These are phyloP conservation scores for Stachybotrys elegans DNA, from an alignment of 2,329 filamentous ascomycete genomes.

Conservation along the genomic window DNA sequence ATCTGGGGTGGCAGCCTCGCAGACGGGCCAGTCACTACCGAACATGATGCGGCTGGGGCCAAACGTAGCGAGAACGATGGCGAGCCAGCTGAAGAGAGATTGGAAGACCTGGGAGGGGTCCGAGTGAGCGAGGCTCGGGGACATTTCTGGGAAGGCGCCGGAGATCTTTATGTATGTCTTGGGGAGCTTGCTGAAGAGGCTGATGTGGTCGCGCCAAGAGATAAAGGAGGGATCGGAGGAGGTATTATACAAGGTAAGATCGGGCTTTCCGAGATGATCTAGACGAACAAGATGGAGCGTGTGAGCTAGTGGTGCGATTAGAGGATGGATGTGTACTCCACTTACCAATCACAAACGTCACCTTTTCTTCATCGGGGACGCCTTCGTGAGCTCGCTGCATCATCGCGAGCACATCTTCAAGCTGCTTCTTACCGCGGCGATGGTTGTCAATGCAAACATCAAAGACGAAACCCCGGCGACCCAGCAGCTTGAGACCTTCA, in stretches of 20 bases:
- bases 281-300: conserved; percentile 1
- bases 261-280: conserved; percentile 91
- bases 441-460: conserved; percentile 82
- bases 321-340: conserved; percentile 10
- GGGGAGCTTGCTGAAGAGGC: conserved; percentile 57
- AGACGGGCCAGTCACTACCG: conserved; percentile 91
- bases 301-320: background rate
- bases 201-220: conserved; percentile 66
- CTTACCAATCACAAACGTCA: conserved; percentile 67
- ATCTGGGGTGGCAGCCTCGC: conserved; percentile 56
- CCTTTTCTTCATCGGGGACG: conserved; percentile 53
- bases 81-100: conserved; percentile 64
- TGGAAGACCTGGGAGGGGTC: conserved; percentile 54
- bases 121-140: conserved; percentile 44
- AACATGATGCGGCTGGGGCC: conserved; percentile 75
- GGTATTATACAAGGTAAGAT: conserved; percentile 59
- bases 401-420: conserved; percentile 67
- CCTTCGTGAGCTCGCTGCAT: conserved; percentile 61
- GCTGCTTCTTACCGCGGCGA: conserved; percentile 67
- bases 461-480: conserved; percentile 61
- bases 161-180: conserved; percentile 89
- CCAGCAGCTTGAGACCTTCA: conserved; percentile 60
- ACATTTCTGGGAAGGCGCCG: conserved; percentile 77
- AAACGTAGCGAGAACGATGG: conserved; percentile 67
- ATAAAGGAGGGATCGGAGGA: conserved; percentile 54